These are phyloP conservation scores for Eucalyptus erythrocorys DNA, from an alignment of 345 rosid genomes.

Conservation along the genomic window DNA sequence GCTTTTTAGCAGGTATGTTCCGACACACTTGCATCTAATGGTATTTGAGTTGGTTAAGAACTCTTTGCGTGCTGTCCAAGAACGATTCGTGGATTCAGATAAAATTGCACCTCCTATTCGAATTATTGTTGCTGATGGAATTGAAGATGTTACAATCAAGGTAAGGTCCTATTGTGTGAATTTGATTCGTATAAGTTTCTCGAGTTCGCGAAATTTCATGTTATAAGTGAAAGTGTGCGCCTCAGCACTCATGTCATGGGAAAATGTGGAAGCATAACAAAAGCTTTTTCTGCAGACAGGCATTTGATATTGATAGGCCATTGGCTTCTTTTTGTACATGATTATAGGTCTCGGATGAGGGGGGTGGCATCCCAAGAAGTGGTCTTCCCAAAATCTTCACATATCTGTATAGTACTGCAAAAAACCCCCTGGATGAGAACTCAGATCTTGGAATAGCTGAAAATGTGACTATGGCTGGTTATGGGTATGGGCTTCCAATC, in stretches of 20 bases:
- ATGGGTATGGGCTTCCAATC: conserved; percentile 90
- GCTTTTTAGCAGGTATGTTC: conserved; percentile 54
- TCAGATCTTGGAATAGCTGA: conserved; percentile 52
- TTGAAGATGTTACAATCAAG: not conserved
- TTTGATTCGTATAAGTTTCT: not conserved
- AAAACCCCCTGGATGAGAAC: conserved; percentile 71
- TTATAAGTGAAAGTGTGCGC: not conserved
- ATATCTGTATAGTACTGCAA: conserved; percentile 91
- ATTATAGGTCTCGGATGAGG: conserved; percentile 83
- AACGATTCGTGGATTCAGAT: conserved; percentile 65
- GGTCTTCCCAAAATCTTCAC: conserved; percentile 98
- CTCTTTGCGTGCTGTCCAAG: conserved; percentile 93
- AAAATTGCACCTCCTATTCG: conserved; percentile 69
- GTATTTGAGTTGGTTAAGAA: conserved; percentile 94
- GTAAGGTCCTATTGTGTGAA: not conserved
- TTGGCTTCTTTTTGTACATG: not conserved
- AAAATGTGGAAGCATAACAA: not conserved
- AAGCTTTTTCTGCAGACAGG: not conserved
- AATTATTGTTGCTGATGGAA: conserved; percentile 52
- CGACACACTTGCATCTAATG: conserved; percentile 90
- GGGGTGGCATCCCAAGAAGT: conserved; percentile 95
- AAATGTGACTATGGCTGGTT: conserved; percentile 89
- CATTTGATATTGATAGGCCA: not conserved
- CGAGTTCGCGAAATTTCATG: not conserved
- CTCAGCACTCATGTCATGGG: not conserved